Evolutionary conservation across 305 asterid species (phyloP).

Genomic region (Vinca major): DNA sequence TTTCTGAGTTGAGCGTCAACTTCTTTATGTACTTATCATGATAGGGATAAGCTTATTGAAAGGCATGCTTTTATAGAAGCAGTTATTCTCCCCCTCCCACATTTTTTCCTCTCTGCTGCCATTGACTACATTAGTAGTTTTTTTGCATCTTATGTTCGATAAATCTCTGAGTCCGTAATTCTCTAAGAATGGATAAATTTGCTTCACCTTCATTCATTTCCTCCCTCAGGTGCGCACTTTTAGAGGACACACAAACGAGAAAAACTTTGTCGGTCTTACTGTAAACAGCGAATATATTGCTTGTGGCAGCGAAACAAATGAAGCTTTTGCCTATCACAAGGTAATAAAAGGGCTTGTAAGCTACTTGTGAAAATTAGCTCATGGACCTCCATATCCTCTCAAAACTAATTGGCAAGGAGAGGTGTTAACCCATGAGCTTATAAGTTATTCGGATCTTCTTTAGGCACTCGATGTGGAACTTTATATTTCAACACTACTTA

Average conservation of each 20-base stretch:
- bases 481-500: too few species aligned
- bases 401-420: too few species aligned
- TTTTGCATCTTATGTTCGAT: background rate
- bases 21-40: background rate
- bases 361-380: too few species aligned
- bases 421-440: too few species aligned
- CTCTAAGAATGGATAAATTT: background rate
- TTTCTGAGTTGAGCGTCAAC: background rate
- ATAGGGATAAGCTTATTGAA: background rate
- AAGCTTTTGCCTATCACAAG: conserved; percentile 67
- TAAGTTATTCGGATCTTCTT: too few species aligned
- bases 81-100: background rate
- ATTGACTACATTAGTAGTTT: background rate
- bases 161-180: background rate
- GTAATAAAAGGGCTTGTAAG: conserved; percentile 20
- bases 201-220: background rate
- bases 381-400: too few species aligned
- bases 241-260: conserved; percentile 71
- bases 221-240: conserved; percentile 48
- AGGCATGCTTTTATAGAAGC: background rate
- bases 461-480: too few species aligned
- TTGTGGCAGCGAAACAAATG: conserved; percentile 85
- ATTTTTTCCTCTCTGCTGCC: background rate
- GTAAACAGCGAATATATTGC: conserved; percentile 55
- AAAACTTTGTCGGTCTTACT: conserved; percentile 68